phyloP scores from a whole-genome alignment of 345 rosid genomes.

The Gossypioides kirkii region DNA sequence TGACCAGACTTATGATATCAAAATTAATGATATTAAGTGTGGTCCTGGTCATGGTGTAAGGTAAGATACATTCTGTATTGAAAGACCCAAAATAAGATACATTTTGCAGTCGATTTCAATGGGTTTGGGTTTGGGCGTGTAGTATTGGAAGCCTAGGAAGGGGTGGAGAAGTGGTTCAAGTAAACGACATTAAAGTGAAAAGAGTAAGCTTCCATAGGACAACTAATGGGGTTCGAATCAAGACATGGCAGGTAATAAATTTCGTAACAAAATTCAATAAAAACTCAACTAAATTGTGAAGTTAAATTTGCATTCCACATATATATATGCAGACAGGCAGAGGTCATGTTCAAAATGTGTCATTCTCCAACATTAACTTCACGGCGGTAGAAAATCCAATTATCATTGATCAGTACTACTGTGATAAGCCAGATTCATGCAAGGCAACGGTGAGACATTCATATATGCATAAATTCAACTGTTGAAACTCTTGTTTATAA shows the following conservation, averaged over 20 bases:
- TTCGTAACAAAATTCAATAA: not conserved
- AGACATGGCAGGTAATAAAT: slow-evolving; percentile 31
- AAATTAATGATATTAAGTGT: slow-evolving; percentile 10
- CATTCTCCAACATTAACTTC: slow-evolving; percentile 27
- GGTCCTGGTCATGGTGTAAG: slow-evolving; percentile 37
- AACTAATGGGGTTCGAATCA: slow-evolving; percentile 38
- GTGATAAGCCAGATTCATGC: not conserved
- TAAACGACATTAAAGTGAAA: slow-evolving; percentile 11
- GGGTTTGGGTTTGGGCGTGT: not conserved
- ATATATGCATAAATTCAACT: not conserved
- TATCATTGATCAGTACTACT: slow-evolving; percentile 3
- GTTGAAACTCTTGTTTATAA: no score
- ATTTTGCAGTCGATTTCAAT: not conserved
- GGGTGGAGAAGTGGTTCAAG: slow-evolving; percentile 16
- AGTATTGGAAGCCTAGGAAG: slow-evolving; percentile 36
- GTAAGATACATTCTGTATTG: not conserved
- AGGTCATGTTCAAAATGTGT: slow-evolving; percentile 22
- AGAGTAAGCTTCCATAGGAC: slow-evolving; percentile 14
- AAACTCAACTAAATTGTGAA: not conserved
- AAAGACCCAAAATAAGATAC: no score
- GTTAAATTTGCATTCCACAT: not conserved
- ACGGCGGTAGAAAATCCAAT: not conserved
- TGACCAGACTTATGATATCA: slow-evolving; percentile 4
- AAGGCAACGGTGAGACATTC: not conserved
- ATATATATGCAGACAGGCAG: slow-evolving; percentile 17